A percentile compares a stretch with the other conserved stretches of the same genome.
Evolutionary conservation across 305 asterid species (phyloP).

Genomic region (Fraxinus velutina): DNA sequence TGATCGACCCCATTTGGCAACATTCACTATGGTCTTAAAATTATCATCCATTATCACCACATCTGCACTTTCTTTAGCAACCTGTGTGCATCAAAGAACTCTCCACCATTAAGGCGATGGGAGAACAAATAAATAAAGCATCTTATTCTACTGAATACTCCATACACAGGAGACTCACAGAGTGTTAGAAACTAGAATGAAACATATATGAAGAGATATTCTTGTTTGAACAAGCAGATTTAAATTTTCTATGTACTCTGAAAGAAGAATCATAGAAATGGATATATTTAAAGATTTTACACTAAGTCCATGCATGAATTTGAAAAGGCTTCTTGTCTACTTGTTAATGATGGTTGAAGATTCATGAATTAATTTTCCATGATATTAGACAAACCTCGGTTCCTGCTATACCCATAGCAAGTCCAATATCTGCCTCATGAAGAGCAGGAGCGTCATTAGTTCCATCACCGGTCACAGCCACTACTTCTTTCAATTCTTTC

Average conservation of each 20-base stretch:
- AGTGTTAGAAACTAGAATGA: background rate
- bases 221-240: background rate
- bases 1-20: constrained; percentile 81
- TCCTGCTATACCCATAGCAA: constrained; percentile 92
- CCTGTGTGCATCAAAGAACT: constrained; percentile 37
- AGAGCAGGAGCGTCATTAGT: constrained; percentile 92
- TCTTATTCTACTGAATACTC: background rate
- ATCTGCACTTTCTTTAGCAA: constrained; percentile 78
- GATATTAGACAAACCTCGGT: constrained; percentile 55
- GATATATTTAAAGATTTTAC: background rate
- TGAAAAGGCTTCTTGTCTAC: background rate
- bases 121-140: background rate
- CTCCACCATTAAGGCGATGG: background rate
- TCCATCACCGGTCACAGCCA: constrained; percentile 86
- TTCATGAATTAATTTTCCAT: background rate
- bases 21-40: constrained; percentile 62
- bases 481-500: constrained; percentile 62
- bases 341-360: background rate
- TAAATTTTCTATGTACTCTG: background rate
- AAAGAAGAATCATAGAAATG: background rate
- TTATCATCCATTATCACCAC: constrained; percentile 81
- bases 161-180: background rate
- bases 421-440: constrained; percentile 83
- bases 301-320: background rate
- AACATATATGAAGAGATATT: background rate